Base-by-base conservation (phyloP, 768 basidiomycete genomes). In the Mycena venus region DNA sequence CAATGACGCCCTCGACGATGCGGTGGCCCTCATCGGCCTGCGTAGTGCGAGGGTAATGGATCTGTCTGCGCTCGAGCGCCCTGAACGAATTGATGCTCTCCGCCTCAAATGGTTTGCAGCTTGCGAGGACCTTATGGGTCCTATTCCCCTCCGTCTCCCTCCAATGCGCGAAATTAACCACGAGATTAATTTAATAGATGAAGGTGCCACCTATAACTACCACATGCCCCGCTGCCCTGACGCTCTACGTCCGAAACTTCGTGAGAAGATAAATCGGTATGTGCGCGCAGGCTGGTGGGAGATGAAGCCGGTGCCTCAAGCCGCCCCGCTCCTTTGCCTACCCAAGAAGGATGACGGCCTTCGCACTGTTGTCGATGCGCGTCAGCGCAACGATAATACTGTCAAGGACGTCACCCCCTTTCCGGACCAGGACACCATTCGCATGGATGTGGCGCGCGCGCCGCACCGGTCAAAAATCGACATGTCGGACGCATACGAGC, bases 331-430 rank as follows among this genome's bases (percentile, higher is more conserved):
- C 56, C 66, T 83, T 6, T 79, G 80, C 56, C 34, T 83, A 3
- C 64, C 74, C 0, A 84, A 83, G 73, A 81, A 79, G 61, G 70
- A 79, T 62, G 79, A 79, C 1, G 62, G 59, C 9, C 56, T 88
- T 3, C 42, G 86, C 0, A 86, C 84, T 0, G 82, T 84, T 0
- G 53, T 88, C 0, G 86, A 88, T 63, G 75, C 73, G 2, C 64
- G 84, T 3, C 79, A 86, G 51, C 70, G 82, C 0, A 89, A 88
- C 70, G 80, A 84, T 1, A 88, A 89, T 71, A 88, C 84, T 0
- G 31, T 84, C 0, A 83, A 85, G 59, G 84, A 86, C 53, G 79
- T 85, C 0, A 86, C 86, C n/a, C n/a, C n/a, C n/a, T n/a, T n/a
- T n/a, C n/a, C 51, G 7, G 51, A 53, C 51, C 51, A 53, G 25